Base-by-base conservation (phyloP, 768 basidiomycete species). In the Serendipita sp. region DNA sequence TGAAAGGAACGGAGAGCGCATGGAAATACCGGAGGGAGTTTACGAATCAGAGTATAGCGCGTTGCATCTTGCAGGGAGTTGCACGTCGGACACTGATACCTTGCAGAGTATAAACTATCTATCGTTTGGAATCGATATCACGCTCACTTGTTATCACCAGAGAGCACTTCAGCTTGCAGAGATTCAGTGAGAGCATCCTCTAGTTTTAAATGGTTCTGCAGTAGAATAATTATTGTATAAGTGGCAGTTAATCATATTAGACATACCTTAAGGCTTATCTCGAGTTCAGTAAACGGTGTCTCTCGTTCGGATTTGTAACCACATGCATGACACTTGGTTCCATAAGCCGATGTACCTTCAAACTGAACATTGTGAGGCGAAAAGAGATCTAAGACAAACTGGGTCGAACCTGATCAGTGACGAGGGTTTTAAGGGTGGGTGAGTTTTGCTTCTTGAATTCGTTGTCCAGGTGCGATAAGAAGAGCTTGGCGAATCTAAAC, bases 401-500 rank as follows among this genome's bases (percentile, higher is more conserved):
- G 24, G 30, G 8, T 8, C 48, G 16, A 8, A 51, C 48, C n/a
- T 32, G 48, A 32, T 51, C 16, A 16, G 18, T 51, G 30, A 24
- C 41, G 64, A 53, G 63, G 5, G 54, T 62, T 53, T 53, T 8
- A 16, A 94, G 76, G 7, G 76, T 74, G 3, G 82, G 80, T 48
- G 80, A 76, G 1, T 78, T 75, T 70, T 96, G 92, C 71, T 89
- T 91, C 74, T 83, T 81, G 73, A 96, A 96, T 74, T 96, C 91
- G 4, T 78, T 78, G 67, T 91, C 89, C 38, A 97, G 79, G 70
- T 92, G 86, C 13, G 85, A 84, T 82, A 97, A 88, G 74, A 97
- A 95, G 16, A 97, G 80, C 70, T 97, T 97, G 2, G 91, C 92
- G 72, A 97, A 95, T 71, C 92, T 94, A 71, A 0, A 18, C 32